phyloP scores from a whole-genome alignment of 257 asterid genomes.

The Leonotis leonurus region DNA sequence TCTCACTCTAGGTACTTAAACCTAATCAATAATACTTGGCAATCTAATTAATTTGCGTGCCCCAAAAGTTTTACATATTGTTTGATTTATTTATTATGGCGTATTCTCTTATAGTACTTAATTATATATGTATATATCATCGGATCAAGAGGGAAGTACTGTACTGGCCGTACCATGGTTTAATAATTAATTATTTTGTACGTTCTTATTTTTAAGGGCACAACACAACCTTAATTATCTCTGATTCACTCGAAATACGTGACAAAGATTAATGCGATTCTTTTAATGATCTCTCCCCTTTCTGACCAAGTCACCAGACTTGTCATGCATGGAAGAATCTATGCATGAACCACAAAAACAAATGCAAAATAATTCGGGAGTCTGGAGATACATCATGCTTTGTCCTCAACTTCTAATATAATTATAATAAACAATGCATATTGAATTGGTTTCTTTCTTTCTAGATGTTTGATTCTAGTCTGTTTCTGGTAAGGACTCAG shows the following conservation, averaged over 20 bases:
- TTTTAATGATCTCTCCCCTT: conserved; percentile 11
- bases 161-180: conserved; percentile 43
- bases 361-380: background rate
- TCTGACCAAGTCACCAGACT: conserved; percentile 26
- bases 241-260: conserved; percentile 23
- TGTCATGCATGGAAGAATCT: conserved; percentile 17
- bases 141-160: conserved; percentile 36
- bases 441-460: background rate
- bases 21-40: no score
- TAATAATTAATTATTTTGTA: background rate
- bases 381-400: no score
- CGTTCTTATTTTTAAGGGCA: conserved; percentile 23
- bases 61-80: no score
- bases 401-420: background rate
- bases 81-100: no score
- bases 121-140: no score
- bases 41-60: no score
- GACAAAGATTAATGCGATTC: conserved; percentile 22
- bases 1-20: no score
- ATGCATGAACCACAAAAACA: conserved; percentile 4
- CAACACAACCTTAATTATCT: conserved; percentile 31
- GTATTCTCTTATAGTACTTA: no score
- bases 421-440: no score
- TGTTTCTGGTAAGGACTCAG: background rate
- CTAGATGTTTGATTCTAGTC: background rate